Conservation (phyloP, 1,284 basidiomycete genomes). For the Flammula alnicola region DNA sequence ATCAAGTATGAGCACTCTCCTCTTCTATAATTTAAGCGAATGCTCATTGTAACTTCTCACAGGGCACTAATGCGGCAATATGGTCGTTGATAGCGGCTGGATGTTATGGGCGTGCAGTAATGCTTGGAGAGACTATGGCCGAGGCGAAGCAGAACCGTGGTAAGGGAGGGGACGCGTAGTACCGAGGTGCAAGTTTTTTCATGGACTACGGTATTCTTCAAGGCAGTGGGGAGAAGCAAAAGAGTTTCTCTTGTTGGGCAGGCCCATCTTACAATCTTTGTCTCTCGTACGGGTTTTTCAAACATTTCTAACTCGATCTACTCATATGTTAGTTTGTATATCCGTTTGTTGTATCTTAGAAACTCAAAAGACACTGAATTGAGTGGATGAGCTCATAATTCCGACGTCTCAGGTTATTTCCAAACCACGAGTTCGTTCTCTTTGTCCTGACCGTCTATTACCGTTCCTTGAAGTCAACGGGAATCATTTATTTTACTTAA, state of each 20-base stretch:
- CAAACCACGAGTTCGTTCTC: too few species aligned
- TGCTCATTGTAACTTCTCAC: conserved; percentile 2
- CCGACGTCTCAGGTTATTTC: too few species aligned
- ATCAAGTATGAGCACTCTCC: conserved; percentile 63
- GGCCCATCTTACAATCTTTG: conserved; percentile 24
- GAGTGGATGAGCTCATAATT: conserved; percentile 23
- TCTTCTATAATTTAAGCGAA: not conserved
- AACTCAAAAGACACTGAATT: conserved; percentile 25
- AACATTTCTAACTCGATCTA: conserved; percentile 15
- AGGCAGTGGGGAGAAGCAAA: conserved; percentile 22
- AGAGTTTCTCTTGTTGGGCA: conserved; percentile 25
- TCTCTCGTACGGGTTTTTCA: conserved; percentile 19
- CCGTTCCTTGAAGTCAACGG: too few species aligned
- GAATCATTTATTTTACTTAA: too few species aligned
- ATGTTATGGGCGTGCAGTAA: conserved; percentile 66
- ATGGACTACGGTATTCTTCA: conserved; percentile 18
- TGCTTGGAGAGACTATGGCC: conserved; percentile 67
- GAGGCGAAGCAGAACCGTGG: conserved; percentile 69
- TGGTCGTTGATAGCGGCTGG: conserved; percentile 72
- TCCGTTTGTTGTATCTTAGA: conserved; percentile 23
- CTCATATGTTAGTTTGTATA: conserved; percentile 17
- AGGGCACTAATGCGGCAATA: conserved; percentile 80
- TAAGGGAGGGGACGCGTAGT: conserved; percentile 59
- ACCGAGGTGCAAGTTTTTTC: conserved; percentile 21
- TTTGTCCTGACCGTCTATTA: too few species aligned